Evolutionary conservation across 148 eudicot genomes (phyloP), one percentile per base, ranked within the genome.

Genomic region (Rhododendron molle): DNA sequence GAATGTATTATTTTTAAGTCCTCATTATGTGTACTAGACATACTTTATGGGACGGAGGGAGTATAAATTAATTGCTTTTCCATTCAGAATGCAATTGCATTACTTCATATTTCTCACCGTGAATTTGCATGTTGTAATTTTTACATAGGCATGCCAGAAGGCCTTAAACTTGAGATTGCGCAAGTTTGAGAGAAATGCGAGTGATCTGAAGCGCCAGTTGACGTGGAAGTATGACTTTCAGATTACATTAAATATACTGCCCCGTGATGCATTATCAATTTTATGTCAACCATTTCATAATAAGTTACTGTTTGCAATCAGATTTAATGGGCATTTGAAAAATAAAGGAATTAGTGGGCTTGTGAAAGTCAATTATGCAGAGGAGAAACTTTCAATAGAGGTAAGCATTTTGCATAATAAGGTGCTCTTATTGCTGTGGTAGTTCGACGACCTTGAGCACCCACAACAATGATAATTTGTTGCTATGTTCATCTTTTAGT

Each of bases 261-360:
- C 4, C 23, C 11, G 0, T 5, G 9, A 32, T 32, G 46, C 40
- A 56, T 62, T 56, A 28, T 34, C 28, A 60, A 36, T 43, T 60
- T 56, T 20, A 40, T 40, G 44, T 78, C 78, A 32, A 65, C 49
- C 30, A 28, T 28, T 88, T 76, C 9, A 69, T 80, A 30, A 71
- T 26, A 23, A 50, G 49, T 60, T 54, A 30, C 36, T 91, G 11
- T 77, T 87, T 86, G 69, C 72, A 46, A 78, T 62, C 86, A 97
- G 99, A 89, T 97, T 97, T 83, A 97, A 95, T 90, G 93, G 93
- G 2, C 98, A 95, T 91, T 88, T 97, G 88, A 85, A 91, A 76
- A 97, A 90, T 90, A 97, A 97, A 91, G 99, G 98, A 40, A 94
- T 97, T 83, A 97, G 96, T 87, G 99, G 99, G 65, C 81, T 89